Evolutionary conservation across 164 flowering plant species (phyloP).

Genomic region (Warburgia ugandensis): DNA sequence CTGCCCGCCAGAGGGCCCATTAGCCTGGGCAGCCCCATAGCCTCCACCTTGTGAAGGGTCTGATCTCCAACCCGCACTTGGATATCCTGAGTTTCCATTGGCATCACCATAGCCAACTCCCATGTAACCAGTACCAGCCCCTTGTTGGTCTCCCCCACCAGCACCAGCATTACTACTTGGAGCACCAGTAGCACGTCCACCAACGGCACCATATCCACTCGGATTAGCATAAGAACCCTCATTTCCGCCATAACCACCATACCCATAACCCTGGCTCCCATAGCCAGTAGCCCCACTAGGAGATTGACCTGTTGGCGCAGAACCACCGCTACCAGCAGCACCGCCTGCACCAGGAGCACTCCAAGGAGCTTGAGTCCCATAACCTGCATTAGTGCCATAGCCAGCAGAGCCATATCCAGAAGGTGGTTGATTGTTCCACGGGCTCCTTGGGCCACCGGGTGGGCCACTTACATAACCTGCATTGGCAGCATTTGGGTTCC

Average conservation of each 20-base stretch:
- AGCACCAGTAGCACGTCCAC: slow-evolving; percentile 43
- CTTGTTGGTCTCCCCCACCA: slow-evolving; percentile 36
- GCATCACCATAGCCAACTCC: slow-evolving; percentile 63
- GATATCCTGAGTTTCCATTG: slow-evolving; percentile 50
- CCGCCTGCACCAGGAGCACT: slow-evolving; percentile 34
- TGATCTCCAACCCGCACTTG: slow-evolving; percentile 58
- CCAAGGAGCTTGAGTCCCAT: too few relatives aligned
- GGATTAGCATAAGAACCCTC: slow-evolving; percentile 64
- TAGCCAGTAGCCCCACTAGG: slow-evolving; percentile 65
- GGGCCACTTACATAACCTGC: slow-evolving; percentile 70
- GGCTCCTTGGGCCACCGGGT: slow-evolving; percentile 56
- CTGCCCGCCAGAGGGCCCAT: slow-evolving; percentile 50
- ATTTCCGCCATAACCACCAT: slow-evolving; percentile 67
- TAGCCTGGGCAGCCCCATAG: slow-evolving; percentile 42
- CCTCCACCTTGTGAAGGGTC: slow-evolving; percentile 61
- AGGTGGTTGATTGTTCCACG: slow-evolving; percentile 67
- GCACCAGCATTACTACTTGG: slow-evolving; percentile 40
- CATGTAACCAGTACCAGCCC: slow-evolving; percentile 49
- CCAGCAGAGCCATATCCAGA: slow-evolving; percentile 75
- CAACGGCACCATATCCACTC: slow-evolving; percentile 54
- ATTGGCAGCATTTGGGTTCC: slow-evolving; percentile 54
- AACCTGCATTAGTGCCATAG: slow-evolving; percentile 51
- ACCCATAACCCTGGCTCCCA: slow-evolving; percentile 77
- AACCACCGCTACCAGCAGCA: slow-evolving; percentile 34
- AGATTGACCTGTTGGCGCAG: slow-evolving; percentile 66